Evolutionary conservation across 2,329 filamentous ascomycete genomes (phyloP).

Genomic region (Ceratocystis albifundus): DNA sequence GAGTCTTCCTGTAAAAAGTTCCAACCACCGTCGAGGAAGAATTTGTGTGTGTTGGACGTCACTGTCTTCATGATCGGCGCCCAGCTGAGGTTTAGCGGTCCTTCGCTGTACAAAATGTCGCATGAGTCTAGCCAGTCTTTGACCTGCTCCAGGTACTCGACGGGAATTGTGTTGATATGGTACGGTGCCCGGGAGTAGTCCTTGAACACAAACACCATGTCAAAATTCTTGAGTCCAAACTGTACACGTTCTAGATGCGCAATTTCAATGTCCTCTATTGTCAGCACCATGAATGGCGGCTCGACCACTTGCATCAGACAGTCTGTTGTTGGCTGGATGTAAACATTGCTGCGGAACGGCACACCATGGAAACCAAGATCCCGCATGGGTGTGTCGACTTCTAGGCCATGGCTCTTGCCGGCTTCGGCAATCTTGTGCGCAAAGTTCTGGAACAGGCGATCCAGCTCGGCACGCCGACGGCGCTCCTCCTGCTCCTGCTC

Average conservation of each 20-base stretch:
- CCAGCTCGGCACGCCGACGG: conserved; percentile 76
- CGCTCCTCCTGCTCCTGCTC: conserved; percentile 97
- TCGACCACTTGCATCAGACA: conserved; percentile 95
- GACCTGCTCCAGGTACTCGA: conserved; percentile 85
- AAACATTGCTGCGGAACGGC: conserved; percentile 86
- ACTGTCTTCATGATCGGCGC: conserved; percentile 99
- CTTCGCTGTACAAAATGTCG: conserved; percentile 88
- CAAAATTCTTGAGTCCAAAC: conserved; percentile 97
- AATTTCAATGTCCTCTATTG: conserved; percentile 88
- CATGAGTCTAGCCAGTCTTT: conserved; percentile 97
- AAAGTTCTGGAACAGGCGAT: conserved; percentile 91
- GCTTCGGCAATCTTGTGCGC: conserved; percentile 96
- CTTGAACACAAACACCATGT: conserved; percentile 96
- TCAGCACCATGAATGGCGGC: conserved; percentile 91
- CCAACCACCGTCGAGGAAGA: conserved; percentile 94
- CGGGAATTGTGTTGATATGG: conserved; percentile 96
- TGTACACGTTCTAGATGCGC: conserved; percentile 91
- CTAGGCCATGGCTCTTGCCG: conserved; percentile 76
- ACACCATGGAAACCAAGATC: conserved; percentile 96
- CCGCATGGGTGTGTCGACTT: conserved; percentile 92
- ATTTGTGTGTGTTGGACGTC: conserved; percentile 80
- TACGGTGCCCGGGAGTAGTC: conserved; percentile 84
- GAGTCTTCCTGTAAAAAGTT: conserved; percentile 79
- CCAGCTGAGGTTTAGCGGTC: conserved; percentile 96
- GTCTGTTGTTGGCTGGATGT: conserved; percentile 91